Conservation (phyloP, 257 asterid species). For the Orobanche coerulescens region DNA sequence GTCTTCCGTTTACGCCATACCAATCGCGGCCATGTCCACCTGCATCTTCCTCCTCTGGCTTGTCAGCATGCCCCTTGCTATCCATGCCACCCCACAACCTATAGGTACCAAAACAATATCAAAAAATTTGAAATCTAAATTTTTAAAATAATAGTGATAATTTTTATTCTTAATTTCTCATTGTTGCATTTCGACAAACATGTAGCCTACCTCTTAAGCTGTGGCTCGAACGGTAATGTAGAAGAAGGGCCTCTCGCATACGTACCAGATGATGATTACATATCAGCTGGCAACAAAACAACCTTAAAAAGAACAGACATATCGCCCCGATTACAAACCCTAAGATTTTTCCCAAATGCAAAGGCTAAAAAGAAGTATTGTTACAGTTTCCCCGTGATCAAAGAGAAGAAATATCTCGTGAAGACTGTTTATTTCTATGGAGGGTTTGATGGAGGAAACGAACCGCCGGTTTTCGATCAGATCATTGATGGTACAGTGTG, state of each 20-base stretch:
- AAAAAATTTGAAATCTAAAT: background rate
- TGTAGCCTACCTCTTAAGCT: conserved; percentile 55
- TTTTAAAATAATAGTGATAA: background rate
- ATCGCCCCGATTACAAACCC: conserved; percentile 40
- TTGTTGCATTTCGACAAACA: background rate
- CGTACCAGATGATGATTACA: conserved; percentile 41
- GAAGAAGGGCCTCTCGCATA: conserved; percentile 45
- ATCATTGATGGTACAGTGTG: conserved; percentile 76
- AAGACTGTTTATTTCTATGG: conserved; percentile 65
- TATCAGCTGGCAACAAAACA: conserved; percentile 49
- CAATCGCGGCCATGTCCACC: conserved; percentile 49
- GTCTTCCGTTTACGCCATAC: conserved; percentile 24
- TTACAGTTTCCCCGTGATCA: conserved; percentile 49
- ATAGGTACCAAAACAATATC: conserved; percentile 23
- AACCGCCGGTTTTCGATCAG: conserved; percentile 87
- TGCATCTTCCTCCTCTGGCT: conserved; percentile 82
- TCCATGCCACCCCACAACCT: conserved; percentile 37
- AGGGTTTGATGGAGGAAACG: conserved; percentile 68
- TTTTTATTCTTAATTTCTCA: background rate
- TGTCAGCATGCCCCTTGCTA: conserved; percentile 43
- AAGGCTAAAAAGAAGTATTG: conserved; percentile 54
- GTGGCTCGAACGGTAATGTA: conserved; percentile 44
- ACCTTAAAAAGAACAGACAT: conserved; percentile 35
- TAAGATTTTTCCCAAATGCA: conserved; percentile 53
- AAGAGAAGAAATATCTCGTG: conserved; percentile 49